Evolutionary conservation across 306 rosid genomes (phyloP).

Genomic region (Cyclanthera cordifolia): DNA sequence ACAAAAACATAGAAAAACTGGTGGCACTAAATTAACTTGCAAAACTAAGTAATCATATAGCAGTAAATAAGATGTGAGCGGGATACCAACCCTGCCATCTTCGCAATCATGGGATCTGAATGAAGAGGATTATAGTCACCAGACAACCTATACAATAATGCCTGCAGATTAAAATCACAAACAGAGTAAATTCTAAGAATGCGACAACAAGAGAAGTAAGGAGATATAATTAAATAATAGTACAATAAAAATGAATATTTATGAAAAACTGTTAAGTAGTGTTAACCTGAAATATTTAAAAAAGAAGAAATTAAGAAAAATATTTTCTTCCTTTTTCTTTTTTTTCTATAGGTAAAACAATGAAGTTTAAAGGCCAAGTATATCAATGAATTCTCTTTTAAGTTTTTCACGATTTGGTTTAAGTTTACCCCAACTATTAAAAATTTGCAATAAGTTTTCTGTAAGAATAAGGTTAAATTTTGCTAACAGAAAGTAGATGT

Average conservation of each 20-base stretch:
- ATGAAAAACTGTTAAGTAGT: not conserved
- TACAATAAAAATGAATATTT: not conserved
- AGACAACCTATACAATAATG: conserved; percentile 72
- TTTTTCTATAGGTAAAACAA: not conserved
- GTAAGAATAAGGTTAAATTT: not conserved
- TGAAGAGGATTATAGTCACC: conserved; percentile 94
- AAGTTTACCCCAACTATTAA: not conserved
- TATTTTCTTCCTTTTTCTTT: not conserved
- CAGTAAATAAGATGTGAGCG: conserved; percentile 5
- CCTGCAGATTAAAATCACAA: conserved; percentile 43
- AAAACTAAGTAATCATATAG: not conserved
- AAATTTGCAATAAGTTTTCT: not conserved
- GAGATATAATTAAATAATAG: not conserved
- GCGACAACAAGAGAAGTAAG: not conserved
- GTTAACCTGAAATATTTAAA: not conserved
- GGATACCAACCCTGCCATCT: conserved; percentile 76
- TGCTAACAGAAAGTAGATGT: not conserved
- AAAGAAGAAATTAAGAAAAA: not conserved
- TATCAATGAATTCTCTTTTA: not conserved
- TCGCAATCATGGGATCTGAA: conserved; percentile 75
- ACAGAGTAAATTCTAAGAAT: not conserved
- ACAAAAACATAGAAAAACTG: not conserved
- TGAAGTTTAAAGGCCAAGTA: not conserved
- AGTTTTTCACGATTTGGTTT: not conserved
- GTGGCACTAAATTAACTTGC: not conserved